Evolutionary conservation across 306 rosid species (phyloP), one percentile per base, ranked within the genome.

Genomic region (Cucurbita moschata): DNA sequence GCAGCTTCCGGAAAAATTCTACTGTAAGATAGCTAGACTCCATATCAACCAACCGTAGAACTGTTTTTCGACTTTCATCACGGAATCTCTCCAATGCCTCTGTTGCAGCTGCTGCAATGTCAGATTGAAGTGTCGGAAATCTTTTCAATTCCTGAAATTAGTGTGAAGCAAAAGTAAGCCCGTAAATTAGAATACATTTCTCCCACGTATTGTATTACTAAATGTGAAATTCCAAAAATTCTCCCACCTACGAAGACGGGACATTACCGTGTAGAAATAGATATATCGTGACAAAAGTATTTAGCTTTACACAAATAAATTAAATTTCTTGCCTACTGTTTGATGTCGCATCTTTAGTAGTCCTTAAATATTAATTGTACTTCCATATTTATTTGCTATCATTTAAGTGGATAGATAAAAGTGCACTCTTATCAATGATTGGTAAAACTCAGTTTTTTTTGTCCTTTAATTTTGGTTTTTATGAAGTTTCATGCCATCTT

Each of bases 21-120:
- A 87, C 99, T 4, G 99, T 94, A 6, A 94, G 87, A 78, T 94
- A 94, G 88, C 91, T 87, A 72, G 99, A 88, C 81, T 94, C 99
- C 99, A 94, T 94, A 75, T 94, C 99, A 73, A 94, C 99, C 83
- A 94, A 83, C 76, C 99, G 91, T 65, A 66, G 6, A 81, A 89
- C 89, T 65, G 99, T 91, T 86, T 83, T 94, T 84, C 84, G 82
- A 87, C 99, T 84, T 81, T 91, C 97, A 0, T 94, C 99, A 35
- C 97, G 92, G 77, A 94, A 94, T 81, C 79, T 89, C 81, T 94
- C 99, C 82, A 94, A 70, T 6, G 99, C 83, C 52, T 94, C 99
- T 23, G 81, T 91, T 61, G 96, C 86, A 58, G 99, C 92, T 8
- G 92, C 84, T 75, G 99, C 90, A 75, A 94, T 86, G 81, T 94